Evolutionary conservation across 495 filamentous ascomycete genomes (phyloP).

Genomic region (Hypoxylon fragiforme): DNA sequence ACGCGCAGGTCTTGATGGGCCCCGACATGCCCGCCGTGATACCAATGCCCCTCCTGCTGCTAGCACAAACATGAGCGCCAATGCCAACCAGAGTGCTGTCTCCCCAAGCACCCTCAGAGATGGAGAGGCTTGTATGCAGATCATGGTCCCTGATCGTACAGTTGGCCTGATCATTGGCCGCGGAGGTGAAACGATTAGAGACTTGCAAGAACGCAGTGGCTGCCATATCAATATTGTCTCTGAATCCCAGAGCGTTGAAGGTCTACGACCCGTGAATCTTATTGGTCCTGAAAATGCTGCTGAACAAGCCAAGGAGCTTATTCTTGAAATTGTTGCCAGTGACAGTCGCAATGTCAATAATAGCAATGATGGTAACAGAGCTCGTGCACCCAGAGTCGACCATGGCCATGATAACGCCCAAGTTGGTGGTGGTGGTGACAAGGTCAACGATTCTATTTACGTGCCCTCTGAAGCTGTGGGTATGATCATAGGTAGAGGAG

Average conservation of each 20-base stretch:
- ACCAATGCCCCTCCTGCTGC: conserved; percentile 23
- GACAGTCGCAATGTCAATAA: conserved; percentile 65
- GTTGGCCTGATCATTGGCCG: conserved; percentile 85
- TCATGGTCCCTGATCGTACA: conserved; percentile 88
- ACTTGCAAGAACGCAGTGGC: conserved; percentile 81
- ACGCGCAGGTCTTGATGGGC: conserved; percentile 41
- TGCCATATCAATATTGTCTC: conserved; percentile 90
- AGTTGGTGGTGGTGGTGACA: conserved; percentile 56
- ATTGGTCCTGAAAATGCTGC: conserved; percentile 72
- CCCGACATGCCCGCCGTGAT: conserved; percentile 25
- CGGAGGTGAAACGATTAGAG: conserved; percentile 84
- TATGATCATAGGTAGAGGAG: conserved; percentile 89
- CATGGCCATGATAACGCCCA: conserved; percentile 40
- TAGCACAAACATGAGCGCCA: neutral
- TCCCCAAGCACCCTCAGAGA: conserved; percentile 57
- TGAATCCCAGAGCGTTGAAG: conserved; percentile 82
- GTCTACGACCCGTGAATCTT: conserved; percentile 79
- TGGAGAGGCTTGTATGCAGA: conserved; percentile 75
- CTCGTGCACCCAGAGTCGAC: conserved; percentile 30
- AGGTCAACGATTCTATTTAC: conserved; percentile 74
- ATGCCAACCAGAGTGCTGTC: neutral
- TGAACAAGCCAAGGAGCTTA: conserved; percentile 71
- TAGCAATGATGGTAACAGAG: neutral
- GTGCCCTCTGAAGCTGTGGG: conserved; percentile 85
- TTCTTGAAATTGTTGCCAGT: conserved; percentile 86